Conservation (phyloP, 2,329 filamentous ascomycete species). For the Nothomitra cinnamomea region DNA sequence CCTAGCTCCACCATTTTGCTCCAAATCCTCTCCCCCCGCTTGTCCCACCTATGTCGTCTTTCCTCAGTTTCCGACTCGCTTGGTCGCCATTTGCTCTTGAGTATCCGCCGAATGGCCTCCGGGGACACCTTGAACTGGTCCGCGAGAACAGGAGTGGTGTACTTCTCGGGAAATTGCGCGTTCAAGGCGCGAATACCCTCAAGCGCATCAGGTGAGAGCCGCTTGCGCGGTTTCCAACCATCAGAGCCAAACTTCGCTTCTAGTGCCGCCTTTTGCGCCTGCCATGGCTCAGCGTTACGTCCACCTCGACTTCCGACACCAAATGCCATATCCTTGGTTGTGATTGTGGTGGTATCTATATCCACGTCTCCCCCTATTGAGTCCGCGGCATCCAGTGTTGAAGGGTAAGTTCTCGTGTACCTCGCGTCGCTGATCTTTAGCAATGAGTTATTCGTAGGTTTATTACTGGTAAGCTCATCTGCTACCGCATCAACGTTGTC, state of each 20-base stretch:
- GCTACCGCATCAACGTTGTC: background rate
- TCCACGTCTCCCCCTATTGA: background rate
- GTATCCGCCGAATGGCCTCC: constrained; percentile 73
- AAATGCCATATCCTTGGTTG: background rate
- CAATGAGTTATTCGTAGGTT: background rate
- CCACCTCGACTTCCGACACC: background rate
- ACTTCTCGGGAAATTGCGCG: constrained; percentile 56
- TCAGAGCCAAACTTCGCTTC: constrained; percentile 60
- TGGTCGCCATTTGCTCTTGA: constrained; percentile 62
- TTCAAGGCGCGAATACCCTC: constrained; percentile 79
- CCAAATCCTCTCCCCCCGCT: constrained; percentile 43
- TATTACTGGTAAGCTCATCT: background rate
- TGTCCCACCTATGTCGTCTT: constrained; percentile 37
- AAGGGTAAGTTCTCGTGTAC: too few species aligned
- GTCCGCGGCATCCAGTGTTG: background rate
- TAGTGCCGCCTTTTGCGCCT: constrained; percentile 55
- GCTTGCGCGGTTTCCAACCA: constrained; percentile 68
- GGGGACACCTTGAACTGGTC: constrained; percentile 70
- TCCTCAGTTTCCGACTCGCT: constrained; percentile 35
- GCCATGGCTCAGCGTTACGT: constrained; percentile 39
- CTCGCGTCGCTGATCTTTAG: background rate
- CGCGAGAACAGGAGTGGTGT: constrained; percentile 57
- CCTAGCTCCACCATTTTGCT: constrained; percentile 40
- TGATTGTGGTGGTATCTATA: background rate
- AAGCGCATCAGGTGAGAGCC: constrained; percentile 78